Percentiles rank a stretch among this genome's conserved stretches.
phyloP scores from a whole-genome alignment of 306 rosid species.

The Amphicarpaea edgeworthii region DNA sequence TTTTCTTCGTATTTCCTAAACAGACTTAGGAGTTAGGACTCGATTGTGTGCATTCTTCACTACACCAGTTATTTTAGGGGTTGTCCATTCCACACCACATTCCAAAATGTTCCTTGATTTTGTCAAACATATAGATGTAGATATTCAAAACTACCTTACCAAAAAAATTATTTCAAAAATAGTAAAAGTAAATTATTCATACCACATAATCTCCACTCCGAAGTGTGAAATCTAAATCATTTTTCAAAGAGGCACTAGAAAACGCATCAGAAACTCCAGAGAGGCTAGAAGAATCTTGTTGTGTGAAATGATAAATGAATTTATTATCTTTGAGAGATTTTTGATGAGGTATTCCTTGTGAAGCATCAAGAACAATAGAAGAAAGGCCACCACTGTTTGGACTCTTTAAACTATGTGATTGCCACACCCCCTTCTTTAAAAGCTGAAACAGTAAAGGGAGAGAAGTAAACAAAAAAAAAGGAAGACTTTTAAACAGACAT shows the following conservation, averaged over 20 bases:
- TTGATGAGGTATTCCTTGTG: conserved; percentile 56
- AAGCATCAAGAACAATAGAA: conserved; percentile 74
- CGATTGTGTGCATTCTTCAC: neutral
- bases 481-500: conserved; percentile 19
- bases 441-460: conserved; percentile 56
- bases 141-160: conserved; percentile 4
- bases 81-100: conserved; percentile 4
- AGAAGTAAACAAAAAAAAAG: neutral
- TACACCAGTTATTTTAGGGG: neutral
- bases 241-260: conserved; percentile 51
- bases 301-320: conserved; percentile 74
- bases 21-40: neutral
- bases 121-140: neutral
- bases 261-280: conserved; percentile 51
- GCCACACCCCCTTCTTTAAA: conserved; percentile 75
- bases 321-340: conserved; percentile 61
- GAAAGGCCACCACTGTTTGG: conserved; percentile 62
- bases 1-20: neutral
- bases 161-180: neutral
- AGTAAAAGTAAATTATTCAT: conserved; percentile 38
- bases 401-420: conserved; percentile 55
- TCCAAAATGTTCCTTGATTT: conserved; percentile 7
- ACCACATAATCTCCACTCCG: conserved; percentile 92
- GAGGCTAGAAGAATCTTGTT: conserved; percentile 43
- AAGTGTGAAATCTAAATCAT: conserved; percentile 61